These are phyloP conservation scores for Geranomyces michiganensis DNA, from an alignment of 192 early-diverging fungal species.

Conservation along the genomic window DNA sequence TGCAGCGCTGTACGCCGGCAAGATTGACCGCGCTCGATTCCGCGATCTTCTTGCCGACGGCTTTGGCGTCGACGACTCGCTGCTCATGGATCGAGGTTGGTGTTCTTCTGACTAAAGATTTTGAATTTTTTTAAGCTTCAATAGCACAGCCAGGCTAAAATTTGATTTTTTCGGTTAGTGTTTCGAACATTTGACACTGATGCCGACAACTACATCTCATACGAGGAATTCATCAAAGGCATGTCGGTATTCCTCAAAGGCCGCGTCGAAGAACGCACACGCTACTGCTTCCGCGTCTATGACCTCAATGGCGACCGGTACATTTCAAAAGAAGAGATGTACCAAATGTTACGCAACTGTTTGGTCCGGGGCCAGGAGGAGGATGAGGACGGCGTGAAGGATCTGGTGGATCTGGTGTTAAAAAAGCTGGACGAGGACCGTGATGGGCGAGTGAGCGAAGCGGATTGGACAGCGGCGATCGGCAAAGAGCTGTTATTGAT, in stretches of 20 bases:
- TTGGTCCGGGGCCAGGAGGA: constrained; percentile 59
- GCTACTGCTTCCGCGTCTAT: constrained; percentile 66
- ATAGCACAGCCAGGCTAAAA: background rate
- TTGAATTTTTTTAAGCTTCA: constrained; percentile 1
- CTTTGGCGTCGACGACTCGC: constrained; percentile 63
- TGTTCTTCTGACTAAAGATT: background rate
- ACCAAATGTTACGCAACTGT: constrained; percentile 64
- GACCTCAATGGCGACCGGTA: constrained; percentile 66
- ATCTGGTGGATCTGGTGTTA: constrained; percentile 60
- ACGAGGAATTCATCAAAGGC: constrained; percentile 60
- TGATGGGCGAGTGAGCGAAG: constrained; percentile 60
- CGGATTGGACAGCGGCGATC: constrained; percentile 60
- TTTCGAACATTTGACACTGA: constrained; percentile 65
- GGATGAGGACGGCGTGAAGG: constrained; percentile 68
- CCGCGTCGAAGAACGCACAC: constrained; percentile 51
- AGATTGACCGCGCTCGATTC: constrained; percentile 60
- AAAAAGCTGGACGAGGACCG: constrained; percentile 65
- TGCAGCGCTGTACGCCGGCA: constrained; percentile 40
- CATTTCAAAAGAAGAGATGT: constrained; percentile 71
- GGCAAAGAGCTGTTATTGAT: constrained; percentile 58
- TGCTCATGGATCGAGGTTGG: constrained; percentile 64
- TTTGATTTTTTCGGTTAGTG: constrained; percentile 37
- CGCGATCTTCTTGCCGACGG: constrained; percentile 60
- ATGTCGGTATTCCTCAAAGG: constrained; percentile 63
- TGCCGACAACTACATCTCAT: constrained; percentile 62